Conservation (phyloP, 1,284 basidiomycete species). For the Malassezia equina region DNA sequence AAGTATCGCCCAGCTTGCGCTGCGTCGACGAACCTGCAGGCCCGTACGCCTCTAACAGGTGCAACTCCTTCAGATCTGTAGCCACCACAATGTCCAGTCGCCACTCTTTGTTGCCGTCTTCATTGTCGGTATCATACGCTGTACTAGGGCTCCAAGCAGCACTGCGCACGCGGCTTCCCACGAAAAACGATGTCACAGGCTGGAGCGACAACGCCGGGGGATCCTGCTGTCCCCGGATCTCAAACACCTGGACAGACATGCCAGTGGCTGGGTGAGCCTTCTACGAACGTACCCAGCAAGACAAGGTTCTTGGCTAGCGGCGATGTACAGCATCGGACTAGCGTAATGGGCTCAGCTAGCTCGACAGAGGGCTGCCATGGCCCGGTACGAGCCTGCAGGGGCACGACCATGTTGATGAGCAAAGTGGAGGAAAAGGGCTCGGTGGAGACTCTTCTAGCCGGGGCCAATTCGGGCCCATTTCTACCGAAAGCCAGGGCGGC, state of each 20-base stretch:
- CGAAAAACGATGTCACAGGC: slow-evolving; percentile 10
- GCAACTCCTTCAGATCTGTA: slow-evolving; percentile 3
- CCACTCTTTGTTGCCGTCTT: background rate
- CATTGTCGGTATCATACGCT: background rate
- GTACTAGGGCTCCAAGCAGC: slow-evolving; percentile 15
- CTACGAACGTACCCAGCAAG: slow-evolving; percentile 7
- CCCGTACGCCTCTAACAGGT: slow-evolving; percentile 1
- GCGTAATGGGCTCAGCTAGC: slow-evolving; percentile 1
- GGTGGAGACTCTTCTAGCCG: background rate
- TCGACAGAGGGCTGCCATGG: slow-evolving; percentile 13
- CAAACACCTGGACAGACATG: slow-evolving; percentile 2
- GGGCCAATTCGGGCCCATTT: background rate
- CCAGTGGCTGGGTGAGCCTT: slow-evolving; percentile 1
- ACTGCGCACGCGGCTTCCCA: background rate
- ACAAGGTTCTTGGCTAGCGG: slow-evolving; percentile 12
- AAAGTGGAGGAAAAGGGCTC: background rate
- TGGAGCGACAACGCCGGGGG: background rate
- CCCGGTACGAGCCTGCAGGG: slow-evolving; percentile 3
- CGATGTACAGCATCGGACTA: slow-evolving; percentile 11
- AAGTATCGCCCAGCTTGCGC: background rate
- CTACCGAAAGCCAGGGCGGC: background rate
- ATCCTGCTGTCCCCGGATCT: background rate
- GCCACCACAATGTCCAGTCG: slow-evolving; percentile 6
- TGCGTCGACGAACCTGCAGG: background rate
- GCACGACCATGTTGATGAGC: slow-evolving; percentile 4